Percentiles rank a stretch among this genome's conserved stretches.
These are phyloP conservation scores for Pseudognaphalium luteoalbum DNA, from an alignment of 129 eudicot genomes.

Conservation along the genomic window DNA sequence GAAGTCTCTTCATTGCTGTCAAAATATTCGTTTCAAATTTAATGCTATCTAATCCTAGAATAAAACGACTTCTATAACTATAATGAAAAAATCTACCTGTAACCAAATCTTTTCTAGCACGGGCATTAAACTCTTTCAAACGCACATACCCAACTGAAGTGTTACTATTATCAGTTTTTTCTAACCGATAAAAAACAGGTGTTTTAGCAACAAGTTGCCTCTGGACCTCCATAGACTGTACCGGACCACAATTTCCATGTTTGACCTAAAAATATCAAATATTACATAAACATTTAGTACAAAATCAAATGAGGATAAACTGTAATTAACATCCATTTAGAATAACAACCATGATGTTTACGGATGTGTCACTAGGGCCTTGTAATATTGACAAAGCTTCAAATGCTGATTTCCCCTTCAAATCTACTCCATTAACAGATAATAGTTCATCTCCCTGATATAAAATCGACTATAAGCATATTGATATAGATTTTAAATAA, in stretches of 20 bases:
- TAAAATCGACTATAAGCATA: not conserved
- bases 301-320: not conserved
- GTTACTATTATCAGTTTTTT: slow-evolving; percentile 62
- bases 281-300: not conserved
- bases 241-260: slow-evolving; percentile 93
- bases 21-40: slow-evolving; percentile 1
- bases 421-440: slow-evolving; percentile 73
- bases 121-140: slow-evolving; percentile 91
- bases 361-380: slow-evolving; percentile 89
- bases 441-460: slow-evolving; percentile 85
- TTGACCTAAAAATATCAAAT: slow-evolving; percentile 50
- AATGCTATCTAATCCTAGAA: not conserved
- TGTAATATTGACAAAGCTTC: slow-evolving; percentile 85
- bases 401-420: slow-evolving; percentile 88
- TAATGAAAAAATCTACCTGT: slow-evolving; percentile 47
- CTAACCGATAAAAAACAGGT: slow-evolving; percentile 85
- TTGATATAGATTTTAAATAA: not conserved
- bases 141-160: slow-evolving; percentile 81
- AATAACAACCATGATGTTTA: slow-evolving; percentile 64
- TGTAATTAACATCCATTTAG: not conserved
- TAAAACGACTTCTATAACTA: not conserved
- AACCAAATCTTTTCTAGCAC: slow-evolving; percentile 88
- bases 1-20: slow-evolving; percentile 93
- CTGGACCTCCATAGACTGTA: slow-evolving; percentile 58
- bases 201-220: slow-evolving; percentile 89